Percentiles rank a stretch among this genome's conserved stretches.
Conservation (phyloP, 768 basidiomycete species). For the Termitomyces sp. region DNA sequence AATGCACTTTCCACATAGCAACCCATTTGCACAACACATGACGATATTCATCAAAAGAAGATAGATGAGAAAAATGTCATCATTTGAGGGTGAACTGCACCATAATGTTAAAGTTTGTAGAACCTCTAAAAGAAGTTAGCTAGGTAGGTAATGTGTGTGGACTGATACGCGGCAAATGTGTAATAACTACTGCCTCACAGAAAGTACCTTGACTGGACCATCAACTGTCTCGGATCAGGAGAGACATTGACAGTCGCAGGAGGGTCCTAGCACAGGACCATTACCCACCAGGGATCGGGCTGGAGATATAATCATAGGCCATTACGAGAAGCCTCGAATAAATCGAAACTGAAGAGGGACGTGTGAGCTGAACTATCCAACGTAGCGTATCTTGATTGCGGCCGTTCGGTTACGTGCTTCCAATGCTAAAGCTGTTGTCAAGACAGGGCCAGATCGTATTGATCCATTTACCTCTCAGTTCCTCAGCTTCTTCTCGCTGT, state of each 20-base stretch:
- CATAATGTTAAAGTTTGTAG: neutral
- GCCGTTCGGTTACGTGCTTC: conserved; percentile 64
- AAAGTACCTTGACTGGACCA: conserved; percentile 13
- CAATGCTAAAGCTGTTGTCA: conserved; percentile 37
- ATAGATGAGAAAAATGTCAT: neutral
- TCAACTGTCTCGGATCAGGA: conserved; percentile 19
- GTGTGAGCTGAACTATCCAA: conserved; percentile 37
- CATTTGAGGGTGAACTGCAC: neutral
- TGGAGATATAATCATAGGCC: neutral
- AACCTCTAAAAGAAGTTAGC: neutral
- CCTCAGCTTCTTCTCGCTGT: conserved; percentile 83
- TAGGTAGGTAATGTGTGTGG: neutral
- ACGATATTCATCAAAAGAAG: neutral
- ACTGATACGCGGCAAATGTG: neutral
- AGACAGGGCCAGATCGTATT: neutral
- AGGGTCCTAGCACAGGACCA: neutral
- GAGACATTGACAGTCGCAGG: neutral
- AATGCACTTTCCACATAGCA: too few species aligned
- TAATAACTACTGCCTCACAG: neutral
- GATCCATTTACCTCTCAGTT: conserved; percentile 55
- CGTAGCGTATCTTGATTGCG: conserved; percentile 74
- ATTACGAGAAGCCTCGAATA: conserved; percentile 1
- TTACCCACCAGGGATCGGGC: neutral
- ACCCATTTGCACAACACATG: too few species aligned
- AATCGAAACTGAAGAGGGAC: neutral